Evolutionary conservation across 2,329 filamentous ascomycete species (phyloP).

Genomic region (Torrubiella hemipterigena): DNA sequence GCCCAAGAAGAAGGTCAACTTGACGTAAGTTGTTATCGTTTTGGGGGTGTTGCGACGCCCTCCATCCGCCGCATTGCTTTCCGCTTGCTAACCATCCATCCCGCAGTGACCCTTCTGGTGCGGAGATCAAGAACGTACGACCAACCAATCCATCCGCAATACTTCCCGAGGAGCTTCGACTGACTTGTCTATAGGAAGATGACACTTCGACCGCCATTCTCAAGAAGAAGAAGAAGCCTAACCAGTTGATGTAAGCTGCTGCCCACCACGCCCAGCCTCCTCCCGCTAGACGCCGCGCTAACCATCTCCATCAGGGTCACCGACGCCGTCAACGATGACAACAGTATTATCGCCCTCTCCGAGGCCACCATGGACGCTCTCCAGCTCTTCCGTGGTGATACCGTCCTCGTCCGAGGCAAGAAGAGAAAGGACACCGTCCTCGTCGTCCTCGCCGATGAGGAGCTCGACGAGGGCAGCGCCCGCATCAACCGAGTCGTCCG

Average conservation of each 20-base stretch:
- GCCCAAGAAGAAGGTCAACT: conserved; percentile 72
- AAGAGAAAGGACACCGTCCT: conserved; percentile 98
- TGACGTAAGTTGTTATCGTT: conserved; percentile 62
- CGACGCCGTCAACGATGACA: conserved; percentile 98
- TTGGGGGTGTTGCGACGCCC: no score
- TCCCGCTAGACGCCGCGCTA: conserved; percentile 1
- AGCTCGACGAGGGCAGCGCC: conserved; percentile 92
- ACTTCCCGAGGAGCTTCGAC: conserved; percentile 13
- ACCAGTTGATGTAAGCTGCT: conserved; percentile 77
- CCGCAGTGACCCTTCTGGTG: conserved; percentile 76
- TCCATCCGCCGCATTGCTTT: conserved; percentile 1
- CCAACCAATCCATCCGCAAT: conserved; percentile 8
- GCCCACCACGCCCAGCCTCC: not conserved
- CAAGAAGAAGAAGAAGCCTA: conserved; percentile 99
- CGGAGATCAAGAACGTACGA: conserved; percentile 72
- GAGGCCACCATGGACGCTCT: conserved; percentile 98
- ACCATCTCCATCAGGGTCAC: conserved; percentile 59
- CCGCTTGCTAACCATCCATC: conserved; percentile 21
- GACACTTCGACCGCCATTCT: conserved; percentile 92
- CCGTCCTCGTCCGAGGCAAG: conserved; percentile 96
- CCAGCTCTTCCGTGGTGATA: conserved; percentile 97
- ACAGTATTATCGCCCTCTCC: conserved; percentile 96
- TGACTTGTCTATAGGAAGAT: conserved; percentile 52
- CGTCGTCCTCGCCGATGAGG: conserved; percentile 94
- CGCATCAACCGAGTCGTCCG: conserved; percentile 97